Evolutionary conservation across 352 stramenopile genomes (phyloP), one percentile per base, ranked within the genome.

Genomic region (Halophytophthora batemanensis): DNA sequence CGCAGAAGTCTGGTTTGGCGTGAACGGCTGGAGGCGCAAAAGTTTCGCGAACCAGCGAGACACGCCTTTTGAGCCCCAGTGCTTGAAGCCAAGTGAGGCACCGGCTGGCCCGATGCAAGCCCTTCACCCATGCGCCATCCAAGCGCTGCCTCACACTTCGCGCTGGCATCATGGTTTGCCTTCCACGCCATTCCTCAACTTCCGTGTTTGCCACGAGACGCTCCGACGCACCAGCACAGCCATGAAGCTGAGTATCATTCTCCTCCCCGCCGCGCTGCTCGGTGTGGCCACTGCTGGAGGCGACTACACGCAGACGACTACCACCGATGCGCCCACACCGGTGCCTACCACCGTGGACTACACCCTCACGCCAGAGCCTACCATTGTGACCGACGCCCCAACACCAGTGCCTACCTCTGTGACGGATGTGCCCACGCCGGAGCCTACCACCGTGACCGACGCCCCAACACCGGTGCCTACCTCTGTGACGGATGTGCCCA

Each of bases 171-270:
- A n/a, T n/a, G n/a, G n/a, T n/a, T n/a, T n/a, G n/a, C n/a, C n/a
- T n/a, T n/a, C n/a, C n/a, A n/a, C n/a, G n/a, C n/a, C n/a, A n/a
- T n/a, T 59, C 50, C 34, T 44, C 22, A n/a, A 10, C 19, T 3
- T 36, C 41, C 42, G 18, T 10, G n/a, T 18, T 21, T 23, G 6
- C 38, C 31, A 39, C 17, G 28, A 35, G 14, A 31, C 21, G 37
- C 40, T 34, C 38, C 17, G 12, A 29, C 15, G 17, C 22, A 38
- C 46, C 50, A 18, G 38, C 49, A 37, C 37, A 55, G 51, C 28
- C 37, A 64, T 64, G 56, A 60, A 64, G 45, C 42, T 60, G 44
- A 45, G 41, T 33, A n/a, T 19, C n/a, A 44, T 59, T 17, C 44
- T 64, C 50, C 50, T 64, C 33, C 38, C 50, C 14, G 45, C 39